Evolutionary conservation across 345 rosid species (phyloP).

Genomic region (Salix caprea): DNA sequence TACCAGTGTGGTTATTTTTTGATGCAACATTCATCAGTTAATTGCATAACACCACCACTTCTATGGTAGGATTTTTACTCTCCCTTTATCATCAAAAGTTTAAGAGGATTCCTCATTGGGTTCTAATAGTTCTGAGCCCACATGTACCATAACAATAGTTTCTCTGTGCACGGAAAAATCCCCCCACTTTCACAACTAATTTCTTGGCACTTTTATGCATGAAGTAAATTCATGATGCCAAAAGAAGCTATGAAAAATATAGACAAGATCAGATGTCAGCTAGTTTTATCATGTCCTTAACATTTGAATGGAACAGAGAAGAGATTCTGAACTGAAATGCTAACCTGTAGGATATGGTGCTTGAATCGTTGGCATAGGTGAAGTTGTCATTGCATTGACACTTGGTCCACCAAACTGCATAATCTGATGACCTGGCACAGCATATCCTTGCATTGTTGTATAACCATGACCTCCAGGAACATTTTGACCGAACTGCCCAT

Average conservation of each 20-base stretch:
- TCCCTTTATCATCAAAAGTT: not conserved
- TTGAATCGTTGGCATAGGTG: conserved; percentile 61
- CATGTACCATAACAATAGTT: not conserved
- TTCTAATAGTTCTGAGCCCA: not conserved
- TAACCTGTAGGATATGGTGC: conserved; percentile 67
- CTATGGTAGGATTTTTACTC: not conserved
- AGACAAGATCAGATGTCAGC: not conserved
- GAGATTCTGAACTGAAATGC: not conserved
- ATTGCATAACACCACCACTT: not conserved
- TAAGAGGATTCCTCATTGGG: not conserved
- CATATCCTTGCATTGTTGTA: conserved; percentile 62
- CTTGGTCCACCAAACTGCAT: conserved; percentile 60
- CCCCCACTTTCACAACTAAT: not conserved
- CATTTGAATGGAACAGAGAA: not conserved
- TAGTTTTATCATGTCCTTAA: not conserved
- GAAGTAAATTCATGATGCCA: not conserved
- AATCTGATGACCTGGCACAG: conserved; percentile 68
- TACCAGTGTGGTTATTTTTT: not conserved
- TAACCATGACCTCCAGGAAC: conserved; percentile 66
- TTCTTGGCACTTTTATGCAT: not conserved
- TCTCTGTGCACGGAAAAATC: not conserved
- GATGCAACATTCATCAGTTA: not conserved
- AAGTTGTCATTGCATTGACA: conserved; percentile 53
- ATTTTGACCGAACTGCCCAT: conserved; percentile 63
- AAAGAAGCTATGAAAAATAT: not conserved